Conservation (phyloP, 2,329 filamentous ascomycete genomes). For the Myrmaecium sp. region DNA sequence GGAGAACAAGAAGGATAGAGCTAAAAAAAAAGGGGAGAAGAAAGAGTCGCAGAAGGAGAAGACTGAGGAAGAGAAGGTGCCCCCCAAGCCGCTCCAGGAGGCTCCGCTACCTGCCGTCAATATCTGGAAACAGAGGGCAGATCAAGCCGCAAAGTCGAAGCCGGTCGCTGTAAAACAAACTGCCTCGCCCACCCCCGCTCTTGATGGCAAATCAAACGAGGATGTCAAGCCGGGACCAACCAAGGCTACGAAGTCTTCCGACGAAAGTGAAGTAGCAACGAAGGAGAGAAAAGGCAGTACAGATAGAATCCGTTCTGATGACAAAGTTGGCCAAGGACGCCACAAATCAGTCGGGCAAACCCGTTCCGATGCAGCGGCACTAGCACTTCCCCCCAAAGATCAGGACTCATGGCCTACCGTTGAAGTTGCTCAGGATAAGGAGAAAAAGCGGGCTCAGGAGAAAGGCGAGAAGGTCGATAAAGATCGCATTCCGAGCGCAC, state of each 20-base stretch:
- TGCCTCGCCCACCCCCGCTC: slow-evolving; percentile 4
- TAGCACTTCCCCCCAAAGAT: slow-evolving; percentile 55
- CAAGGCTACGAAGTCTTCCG: too few relatives aligned
- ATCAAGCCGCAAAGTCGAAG: slow-evolving; percentile 41
- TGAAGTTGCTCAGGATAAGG: slow-evolving; percentile 58
- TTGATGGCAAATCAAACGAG: slow-evolving; percentile 5
- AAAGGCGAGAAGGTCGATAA: slow-evolving; percentile 51
- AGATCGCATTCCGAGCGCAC: slow-evolving; percentile 35
- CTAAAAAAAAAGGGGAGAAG: slow-evolving; percentile 33
- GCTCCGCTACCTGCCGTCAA: slow-evolving; percentile 75
- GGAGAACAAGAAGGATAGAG: slow-evolving; percentile 25
- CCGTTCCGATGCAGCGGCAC: slow-evolving; percentile 11
- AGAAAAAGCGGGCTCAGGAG: slow-evolving; percentile 53
- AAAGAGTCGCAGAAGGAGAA: slow-evolving; percentile 37
- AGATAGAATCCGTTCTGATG: slow-evolving; percentile 13
- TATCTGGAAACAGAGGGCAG: slow-evolving; percentile 66
- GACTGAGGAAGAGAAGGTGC: slow-evolving; percentile 30
- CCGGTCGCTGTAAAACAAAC: slow-evolving; percentile 18
- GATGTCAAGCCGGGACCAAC: slow-evolving; percentile 1
- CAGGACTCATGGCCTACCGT: slow-evolving; percentile 79
- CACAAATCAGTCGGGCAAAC: slow-evolving; percentile 12
- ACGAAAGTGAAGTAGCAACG: slow-evolving; percentile 1
- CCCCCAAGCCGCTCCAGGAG: slow-evolving; percentile 49
- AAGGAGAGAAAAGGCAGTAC: slow-evolving; percentile 9
- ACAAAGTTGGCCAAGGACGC: slow-evolving; percentile 12